phyloP scores from a whole-genome alignment of 371 early-diverging fungal species.

The Zopfochytrium polystomum region DNA sequence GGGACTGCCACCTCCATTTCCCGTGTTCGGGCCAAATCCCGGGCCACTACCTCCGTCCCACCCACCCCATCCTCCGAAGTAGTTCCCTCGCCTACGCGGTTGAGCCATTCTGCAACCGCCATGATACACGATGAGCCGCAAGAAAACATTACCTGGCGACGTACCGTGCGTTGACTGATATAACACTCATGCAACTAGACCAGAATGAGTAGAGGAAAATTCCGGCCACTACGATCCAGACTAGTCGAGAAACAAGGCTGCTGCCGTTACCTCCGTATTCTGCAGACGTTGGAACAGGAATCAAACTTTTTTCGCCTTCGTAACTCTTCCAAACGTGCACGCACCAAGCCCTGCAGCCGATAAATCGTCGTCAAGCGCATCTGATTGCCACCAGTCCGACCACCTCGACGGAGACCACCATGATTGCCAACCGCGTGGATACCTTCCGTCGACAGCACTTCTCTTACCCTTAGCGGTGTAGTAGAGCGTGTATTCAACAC shows the following conservation, averaged over 20 bases:
- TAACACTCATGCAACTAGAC: not conserved
- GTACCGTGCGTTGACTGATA: not conserved
- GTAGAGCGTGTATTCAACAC: slow-evolving; percentile 53
- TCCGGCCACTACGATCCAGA: slow-evolving; percentile 26
- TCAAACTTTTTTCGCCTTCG: not conserved
- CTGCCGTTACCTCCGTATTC: slow-evolving; percentile 13
- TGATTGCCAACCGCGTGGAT: no score
- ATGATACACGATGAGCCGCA: slow-evolving; percentile 1
- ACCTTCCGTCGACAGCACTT: slow-evolving; percentile 7
- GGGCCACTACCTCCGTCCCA: slow-evolving; percentile 24
- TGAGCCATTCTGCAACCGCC: slow-evolving; percentile 2
- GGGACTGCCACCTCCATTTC: slow-evolving; percentile 13
- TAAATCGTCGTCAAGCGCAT: no score
- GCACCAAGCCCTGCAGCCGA: not conserved
- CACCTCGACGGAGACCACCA: no score
- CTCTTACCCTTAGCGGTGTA: slow-evolving; percentile 32
- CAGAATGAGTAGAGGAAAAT: slow-evolving; percentile 31
- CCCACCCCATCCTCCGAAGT: slow-evolving; percentile 13
- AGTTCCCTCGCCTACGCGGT: slow-evolving; percentile 12
- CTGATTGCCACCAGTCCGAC: no score
- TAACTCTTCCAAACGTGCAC: not conserved
- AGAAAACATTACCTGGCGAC: no score
- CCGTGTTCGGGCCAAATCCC: no score
- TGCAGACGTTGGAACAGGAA: slow-evolving; percentile 9
- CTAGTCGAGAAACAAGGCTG: slow-evolving; percentile 9